These are phyloP conservation scores for Leccinum subtestaceum DNA, from an alignment of 768 basidiomycete genomes.

Conservation along the genomic window DNA sequence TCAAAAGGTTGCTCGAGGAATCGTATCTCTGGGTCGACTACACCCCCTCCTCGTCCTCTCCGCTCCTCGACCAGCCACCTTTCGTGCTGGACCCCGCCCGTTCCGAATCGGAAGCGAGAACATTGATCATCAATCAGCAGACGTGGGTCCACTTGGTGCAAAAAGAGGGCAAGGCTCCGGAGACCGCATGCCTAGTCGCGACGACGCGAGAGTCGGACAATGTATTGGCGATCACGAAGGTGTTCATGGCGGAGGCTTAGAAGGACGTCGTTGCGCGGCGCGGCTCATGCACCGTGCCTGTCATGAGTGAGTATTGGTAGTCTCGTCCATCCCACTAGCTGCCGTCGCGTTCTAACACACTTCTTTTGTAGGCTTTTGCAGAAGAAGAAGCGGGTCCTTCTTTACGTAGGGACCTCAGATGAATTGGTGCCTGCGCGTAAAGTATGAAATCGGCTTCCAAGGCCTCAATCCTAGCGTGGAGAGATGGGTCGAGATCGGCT, in stretches of 20 bases:
- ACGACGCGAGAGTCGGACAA: conserved; percentile 56
- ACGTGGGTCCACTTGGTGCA: conserved; percentile 60
- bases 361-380: conserved; percentile 29
- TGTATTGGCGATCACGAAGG: conserved; percentile 70
- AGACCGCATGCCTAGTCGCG: conserved; percentile 66
- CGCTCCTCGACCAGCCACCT: conserved; percentile 57
- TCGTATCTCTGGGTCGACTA: conserved; percentile 65
- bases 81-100: conserved; percentile 31
- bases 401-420: conserved; percentile 54
- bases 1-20: conserved; percentile 73
- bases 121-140: conserved; percentile 44
- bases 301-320: conserved; percentile 40
- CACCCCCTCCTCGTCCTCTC: conserved; percentile 42
- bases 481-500: conserved; percentile 20
- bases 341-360: too few relatives aligned
- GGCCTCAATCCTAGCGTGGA: conserved; percentile 19
- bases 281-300: conserved; percentile 59
- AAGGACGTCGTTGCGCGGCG: conserved; percentile 52
- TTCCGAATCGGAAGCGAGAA: conserved; percentile 42
- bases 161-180: conserved; percentile 17
- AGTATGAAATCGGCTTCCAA: conserved; percentile 23
- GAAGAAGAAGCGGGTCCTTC: conserved; percentile 38
- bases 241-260: conserved; percentile 56
- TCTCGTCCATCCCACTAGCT: too few relatives aligned
- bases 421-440: conserved; percentile 19